phyloP scores from a whole-genome alignment of 306 rosid genomes.

The Luffa aegyptiaca region DNA sequence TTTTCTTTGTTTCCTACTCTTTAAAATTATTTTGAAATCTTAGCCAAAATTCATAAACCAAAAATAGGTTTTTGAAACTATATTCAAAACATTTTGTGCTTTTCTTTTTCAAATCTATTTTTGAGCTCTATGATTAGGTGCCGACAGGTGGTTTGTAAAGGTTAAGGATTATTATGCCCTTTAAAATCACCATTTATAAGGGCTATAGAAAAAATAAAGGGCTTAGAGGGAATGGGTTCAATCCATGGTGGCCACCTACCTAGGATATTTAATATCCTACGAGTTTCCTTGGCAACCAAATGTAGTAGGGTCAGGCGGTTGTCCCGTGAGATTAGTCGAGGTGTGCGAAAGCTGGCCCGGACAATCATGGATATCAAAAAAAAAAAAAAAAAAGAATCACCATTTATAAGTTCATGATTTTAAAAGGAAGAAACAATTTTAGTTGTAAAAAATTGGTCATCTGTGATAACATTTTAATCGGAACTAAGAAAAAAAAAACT shows the following conservation, averaged over 20 bases:
- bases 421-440: not conserved
- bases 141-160: not conserved
- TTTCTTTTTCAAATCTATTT: not conserved
- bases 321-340: too few species aligned
- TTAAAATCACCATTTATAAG: not conserved
- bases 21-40: not conserved
- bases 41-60: not conserved
- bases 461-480: not conserved
- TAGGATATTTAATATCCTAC: too few species aligned
- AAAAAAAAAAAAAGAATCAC: too few species aligned
- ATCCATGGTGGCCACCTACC: too few species aligned
- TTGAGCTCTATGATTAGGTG: not conserved
- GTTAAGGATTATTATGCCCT: not conserved
- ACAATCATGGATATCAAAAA: too few species aligned
- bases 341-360: too few species aligned
- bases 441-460: not conserved
- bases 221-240: too few species aligned
- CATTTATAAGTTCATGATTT: not conserved
- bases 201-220: too few species aligned
- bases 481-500: not conserved
- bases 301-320: too few species aligned
- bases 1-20: not conserved
- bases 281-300: too few species aligned
- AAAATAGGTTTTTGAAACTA: not conserved
- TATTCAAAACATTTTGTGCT: not conserved